phyloP scores from a whole-genome alignment of 1,284 basidiomycete species.

The Laetiporus sulphureus region DNA sequence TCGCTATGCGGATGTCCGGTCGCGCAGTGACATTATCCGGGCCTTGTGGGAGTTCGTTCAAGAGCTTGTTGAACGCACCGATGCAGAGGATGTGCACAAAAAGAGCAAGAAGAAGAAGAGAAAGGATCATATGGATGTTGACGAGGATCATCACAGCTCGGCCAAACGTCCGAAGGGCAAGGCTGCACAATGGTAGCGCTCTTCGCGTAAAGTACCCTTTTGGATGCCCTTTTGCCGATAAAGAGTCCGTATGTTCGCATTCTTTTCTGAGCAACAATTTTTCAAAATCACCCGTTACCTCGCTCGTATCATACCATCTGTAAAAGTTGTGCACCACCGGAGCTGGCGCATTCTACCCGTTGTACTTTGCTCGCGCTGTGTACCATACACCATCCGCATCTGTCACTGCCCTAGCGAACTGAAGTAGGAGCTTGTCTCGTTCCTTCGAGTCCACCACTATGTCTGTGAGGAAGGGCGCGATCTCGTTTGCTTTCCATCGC shows the following conservation, averaged over 20 bases:
- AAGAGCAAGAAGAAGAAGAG: background rate
- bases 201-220: too few relatives aligned
- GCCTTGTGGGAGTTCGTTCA: conserved; percentile 51
- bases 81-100: conserved; percentile 7
- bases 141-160: too few relatives aligned
- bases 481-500: conserved; percentile 76
- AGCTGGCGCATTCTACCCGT: too few relatives aligned
- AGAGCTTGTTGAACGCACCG: conserved; percentile 19
- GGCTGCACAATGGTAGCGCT: too few relatives aligned
- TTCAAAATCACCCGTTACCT: too few relatives aligned
- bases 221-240: too few relatives aligned
- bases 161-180: too few relatives aligned
- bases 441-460: conserved; percentile 81
- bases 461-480: conserved; percentile 74
- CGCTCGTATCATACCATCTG: too few relatives aligned
- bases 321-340: too few relatives aligned
- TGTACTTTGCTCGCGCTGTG: conserved; percentile 46
- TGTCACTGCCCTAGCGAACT: conserved; percentile 75
- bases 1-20: conserved; percentile 51
- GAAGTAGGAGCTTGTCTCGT: conserved; percentile 78
- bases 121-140: too few relatives aligned
- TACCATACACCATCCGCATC: conserved; percentile 66
- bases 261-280: too few relatives aligned
- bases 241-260: too few relatives aligned
- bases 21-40: conserved; percentile 46